A percentile compares a stretch with the other conserved stretches of the same genome.
These are phyloP conservation scores for Solanum corneliomulleri DNA, from an alignment of 257 asterid genomes.

Conservation along the genomic window DNA sequence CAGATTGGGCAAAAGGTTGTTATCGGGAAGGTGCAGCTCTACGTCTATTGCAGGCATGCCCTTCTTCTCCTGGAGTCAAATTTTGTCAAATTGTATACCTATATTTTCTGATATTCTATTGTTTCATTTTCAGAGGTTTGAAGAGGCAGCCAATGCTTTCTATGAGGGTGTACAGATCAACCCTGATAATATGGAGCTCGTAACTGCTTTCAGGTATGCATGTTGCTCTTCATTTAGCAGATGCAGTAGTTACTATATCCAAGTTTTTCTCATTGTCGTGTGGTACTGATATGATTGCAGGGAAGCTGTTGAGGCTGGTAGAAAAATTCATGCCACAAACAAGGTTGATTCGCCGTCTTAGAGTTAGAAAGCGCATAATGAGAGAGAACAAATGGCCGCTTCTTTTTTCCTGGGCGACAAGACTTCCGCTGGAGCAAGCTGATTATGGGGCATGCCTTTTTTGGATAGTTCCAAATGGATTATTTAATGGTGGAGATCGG, in stretches of 20 bases:
- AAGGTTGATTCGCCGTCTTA: conserved; percentile 9
- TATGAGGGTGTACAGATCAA: conserved; percentile 77
- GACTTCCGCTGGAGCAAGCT: background rate
- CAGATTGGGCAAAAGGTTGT: conserved; percentile 96
- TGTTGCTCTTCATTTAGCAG: background rate
- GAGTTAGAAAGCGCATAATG: background rate
- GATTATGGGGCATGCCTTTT: background rate
- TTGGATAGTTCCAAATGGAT: background rate
- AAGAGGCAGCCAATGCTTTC: conserved; percentile 92
- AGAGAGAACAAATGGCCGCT: background rate
- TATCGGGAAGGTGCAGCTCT: conserved; percentile 95
- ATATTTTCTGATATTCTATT: background rate
- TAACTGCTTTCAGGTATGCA: conserved; percentile 71
- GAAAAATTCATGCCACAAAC: conserved; percentile 29
- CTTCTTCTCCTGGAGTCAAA: background rate
- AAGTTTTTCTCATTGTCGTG: background rate
- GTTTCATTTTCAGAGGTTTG: conserved; percentile 53
- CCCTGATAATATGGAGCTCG: conserved; percentile 91
- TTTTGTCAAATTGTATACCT: background rate
- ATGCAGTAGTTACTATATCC: background rate
- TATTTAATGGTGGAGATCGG: background rate
- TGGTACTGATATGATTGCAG: conserved; percentile 27
- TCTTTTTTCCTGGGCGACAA: background rate
- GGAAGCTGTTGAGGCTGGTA: conserved; percentile 96
- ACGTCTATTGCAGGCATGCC: conserved; percentile 57